Conservation (phyloP, 306 rosid genomes). For the Quercus ilex region DNA sequence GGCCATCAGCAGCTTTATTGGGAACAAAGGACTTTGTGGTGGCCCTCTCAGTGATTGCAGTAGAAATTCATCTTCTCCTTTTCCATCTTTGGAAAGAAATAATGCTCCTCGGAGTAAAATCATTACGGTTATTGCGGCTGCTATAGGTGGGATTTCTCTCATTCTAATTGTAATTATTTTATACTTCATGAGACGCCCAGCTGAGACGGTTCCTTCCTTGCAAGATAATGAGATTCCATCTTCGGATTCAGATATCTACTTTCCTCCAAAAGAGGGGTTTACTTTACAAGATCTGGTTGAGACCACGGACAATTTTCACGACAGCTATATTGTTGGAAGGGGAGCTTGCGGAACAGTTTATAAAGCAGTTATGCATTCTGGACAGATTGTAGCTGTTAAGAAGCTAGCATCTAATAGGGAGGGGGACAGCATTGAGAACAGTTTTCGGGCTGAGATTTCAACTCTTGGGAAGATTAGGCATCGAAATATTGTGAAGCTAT, state of each 20-base stretch:
- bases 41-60: constrained; percentile 58
- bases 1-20: constrained; percentile 60
- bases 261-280: constrained; percentile 79
- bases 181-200: constrained; percentile 62
- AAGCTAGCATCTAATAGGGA: constrained; percentile 86
- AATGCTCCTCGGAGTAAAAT: constrained; percentile 51
- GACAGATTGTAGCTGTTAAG: constrained; percentile 81
- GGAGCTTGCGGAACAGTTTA: constrained; percentile 98
- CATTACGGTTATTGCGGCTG: constrained; percentile 56
- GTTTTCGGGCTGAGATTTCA: constrained; percentile 84
- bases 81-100: constrained; percentile 7
- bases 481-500: constrained; percentile 85
- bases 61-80: constrained; percentile 32
- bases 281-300: constrained; percentile 85
- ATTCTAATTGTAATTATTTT: constrained; percentile 63
- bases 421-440: constrained; percentile 71
- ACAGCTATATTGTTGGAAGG: constrained; percentile 69
- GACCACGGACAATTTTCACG: constrained; percentile 75
- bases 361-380: constrained; percentile 71
- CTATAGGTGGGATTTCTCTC: constrained; percentile 87
- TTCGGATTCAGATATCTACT: constrained; percentile 69
- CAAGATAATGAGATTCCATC: constrained; percentile 50
- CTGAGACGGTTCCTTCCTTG: constrained; percentile 38
- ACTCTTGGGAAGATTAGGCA: constrained; percentile 96
- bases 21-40: constrained; percentile 83